Base-by-base conservation (phyloP, 768 basidiomycete genomes). In the Multifurca ochricompacta region DNA sequence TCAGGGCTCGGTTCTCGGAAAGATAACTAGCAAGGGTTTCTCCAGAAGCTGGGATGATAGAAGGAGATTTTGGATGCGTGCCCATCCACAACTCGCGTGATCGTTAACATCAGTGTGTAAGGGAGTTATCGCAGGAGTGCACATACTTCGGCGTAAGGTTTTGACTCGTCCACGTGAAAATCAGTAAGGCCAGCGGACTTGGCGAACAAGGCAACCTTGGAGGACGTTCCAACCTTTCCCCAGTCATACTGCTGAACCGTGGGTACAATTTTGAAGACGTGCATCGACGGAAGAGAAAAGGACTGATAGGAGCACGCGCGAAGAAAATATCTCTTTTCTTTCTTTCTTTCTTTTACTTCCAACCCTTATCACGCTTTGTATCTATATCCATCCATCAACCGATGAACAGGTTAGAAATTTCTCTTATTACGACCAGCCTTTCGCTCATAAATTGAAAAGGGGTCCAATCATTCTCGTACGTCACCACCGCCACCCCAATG, bases 191-290 rank as follows among this genome's bases (percentile, higher is more conserved):
- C 74, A 40, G 80, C 78, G 3, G 80, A 77, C 18, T 72, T 64
- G 0, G 87, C 90, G 47, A 89, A 83, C 65, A 91, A 84, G 6
- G 95, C 93, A n/a, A 90, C 96, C 67, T 89, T 87, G 58, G 89
- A 90, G 16, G 73, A 72, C 11, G 70, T 71, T 3, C 95, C 95
- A 14, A 80, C 71, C 73, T 89, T 93, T 18, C 95, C 95, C 95
- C 95, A 99, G 66, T 93, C 91, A 67, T 98, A 97, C 57, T 82
- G 78, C 67, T 98, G 93, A 1, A 82, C 79, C 6, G 91, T 94
- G 2, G 91, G 89, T 4, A 75, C 63, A 63, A 97, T 77, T 68
- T 85, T 87, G 73, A 96, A 92, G 14, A 91, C 82, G 1, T 71
- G 59, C 31, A 60, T 47, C 19, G 6, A 27, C 10, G n/a, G 28